These are phyloP conservation scores for Rosa chinensis DNA, from an alignment of 306 rosid genomes.

Conservation along the genomic window DNA sequence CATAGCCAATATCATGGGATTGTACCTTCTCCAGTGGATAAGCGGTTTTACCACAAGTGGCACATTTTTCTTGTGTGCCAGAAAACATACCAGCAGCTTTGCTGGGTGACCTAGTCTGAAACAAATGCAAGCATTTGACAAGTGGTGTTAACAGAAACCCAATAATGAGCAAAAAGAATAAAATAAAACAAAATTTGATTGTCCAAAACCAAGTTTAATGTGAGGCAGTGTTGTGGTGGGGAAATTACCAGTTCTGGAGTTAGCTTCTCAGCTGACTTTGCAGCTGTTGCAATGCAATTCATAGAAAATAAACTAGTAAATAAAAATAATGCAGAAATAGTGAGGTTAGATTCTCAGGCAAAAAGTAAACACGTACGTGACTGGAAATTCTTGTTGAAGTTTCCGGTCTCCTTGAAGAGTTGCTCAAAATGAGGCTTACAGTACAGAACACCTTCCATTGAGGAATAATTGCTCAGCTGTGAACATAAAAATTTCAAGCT, in stretches of 20 bases:
- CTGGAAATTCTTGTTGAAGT: slow-evolving; percentile 79
- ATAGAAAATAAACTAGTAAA: slow-evolving; percentile 31
- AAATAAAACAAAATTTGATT: not conserved
- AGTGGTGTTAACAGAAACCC: slow-evolving; percentile 26
- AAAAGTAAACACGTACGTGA: slow-evolving; percentile 55
- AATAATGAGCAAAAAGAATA: not conserved
- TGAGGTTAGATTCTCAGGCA: slow-evolving; percentile 19
- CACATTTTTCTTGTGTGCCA: slow-evolving; percentile 92
- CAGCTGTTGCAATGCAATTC: slow-evolving; percentile 64
- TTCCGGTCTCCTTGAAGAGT: slow-evolving; percentile 89
- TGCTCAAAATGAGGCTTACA: slow-evolving; percentile 96
- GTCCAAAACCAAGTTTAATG: slow-evolving; percentile 17
- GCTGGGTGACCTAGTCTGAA: slow-evolving; percentile 86
- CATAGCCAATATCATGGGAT: slow-evolving; percentile 6
- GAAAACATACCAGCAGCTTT: slow-evolving; percentile 98
- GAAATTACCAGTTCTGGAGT: slow-evolving; percentile 79
- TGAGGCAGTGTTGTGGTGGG: slow-evolving; percentile 4
- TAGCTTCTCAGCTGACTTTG: slow-evolving; percentile 72
- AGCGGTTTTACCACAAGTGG: slow-evolving; percentile 91
- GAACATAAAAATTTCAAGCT: slow-evolving; percentile 25
- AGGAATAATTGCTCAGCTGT: slow-evolving; percentile 92
- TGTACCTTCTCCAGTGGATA: slow-evolving; percentile 93
- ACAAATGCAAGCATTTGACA: slow-evolving; percentile 29
- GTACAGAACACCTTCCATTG: slow-evolving; percentile 94
- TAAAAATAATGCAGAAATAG: slow-evolving; percentile 9